Base-by-base conservation (phyloP, 1,139 yeast genomes). In the Blastobotrys malaysiensis region DNA sequence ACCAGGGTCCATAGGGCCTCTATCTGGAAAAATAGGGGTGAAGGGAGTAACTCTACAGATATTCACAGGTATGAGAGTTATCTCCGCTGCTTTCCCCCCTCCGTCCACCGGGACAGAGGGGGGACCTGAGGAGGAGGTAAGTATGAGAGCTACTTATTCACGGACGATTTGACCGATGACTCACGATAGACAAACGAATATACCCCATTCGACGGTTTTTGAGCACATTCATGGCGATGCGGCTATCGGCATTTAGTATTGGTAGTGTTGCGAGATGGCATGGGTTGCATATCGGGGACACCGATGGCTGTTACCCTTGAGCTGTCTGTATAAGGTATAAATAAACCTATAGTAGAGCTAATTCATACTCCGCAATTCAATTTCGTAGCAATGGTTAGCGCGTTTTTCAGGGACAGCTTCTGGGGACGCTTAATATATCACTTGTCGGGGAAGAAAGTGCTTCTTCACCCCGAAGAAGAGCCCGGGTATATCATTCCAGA, bases 401-500 rank as follows among this genome's bases (percentile, higher is more conserved):
- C 36, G 1, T 43, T 53, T 14, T 19, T 55, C 9, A 14, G 55
- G 46, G 56, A 58, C 36, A 49, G 55, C 13, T 43, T 54, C 31
- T 43, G 54, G 27, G 64, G 65, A 9, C 52, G 52, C 18, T 16
- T 55, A 9, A 45, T 56, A 13, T 56, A 59, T 36, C 52, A 52
- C 21, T 19, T 57, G 6, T 56, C 63, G 1, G 57, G 61, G 9
- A 51, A 52, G 7, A 50, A 43, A 44, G 3, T 49, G 5, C 43
- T 57, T 14, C 54, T 43, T 9, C 59, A 59, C 18, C 52, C 54
- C 3, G 62, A 60, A 18, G 59, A 60, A 31, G 26, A 49, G 36
- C 56, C 56, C 1, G 59, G 43, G 43, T 62, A 61, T 49, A 57
- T 55, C 14, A 47, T 60, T 9, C 62, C 63, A 1, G 53, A 51